phyloP scores from a whole-genome alignment of 306 rosid species.

The Corylus avellana region DNA sequence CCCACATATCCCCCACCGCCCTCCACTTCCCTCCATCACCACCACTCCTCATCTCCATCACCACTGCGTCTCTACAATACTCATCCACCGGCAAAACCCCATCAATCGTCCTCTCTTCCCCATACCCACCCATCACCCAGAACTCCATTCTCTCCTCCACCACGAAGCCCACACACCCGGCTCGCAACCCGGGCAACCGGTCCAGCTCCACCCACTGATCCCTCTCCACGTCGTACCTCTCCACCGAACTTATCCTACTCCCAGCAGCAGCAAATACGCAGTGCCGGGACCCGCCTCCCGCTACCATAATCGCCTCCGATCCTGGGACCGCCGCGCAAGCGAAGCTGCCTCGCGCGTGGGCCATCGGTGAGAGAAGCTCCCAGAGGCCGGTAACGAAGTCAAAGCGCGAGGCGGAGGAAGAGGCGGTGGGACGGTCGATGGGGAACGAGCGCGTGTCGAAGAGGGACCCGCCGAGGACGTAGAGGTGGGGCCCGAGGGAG shows the following conservation, averaged over 20 bases:
- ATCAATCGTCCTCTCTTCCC: slow-evolving; percentile 70
- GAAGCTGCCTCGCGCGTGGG: slow-evolving; percentile 80
- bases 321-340: slow-evolving; percentile 53
- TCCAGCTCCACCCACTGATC: slow-evolving; percentile 75
- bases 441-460: slow-evolving; percentile 92
- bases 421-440: slow-evolving; percentile 68
- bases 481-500: slow-evolving; percentile 56
- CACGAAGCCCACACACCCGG: slow-evolving; percentile 84
- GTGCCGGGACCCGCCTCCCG: slow-evolving; percentile 89
- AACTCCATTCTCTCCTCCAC: slow-evolving; percentile 57
- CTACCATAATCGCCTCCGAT: slow-evolving; percentile 54
- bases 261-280: slow-evolving; percentile 70
- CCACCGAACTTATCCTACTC: slow-evolving; percentile 63
- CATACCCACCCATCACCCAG: slow-evolving; percentile 93
- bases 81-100: slow-evolving; percentile 87
- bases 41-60: slow-evolving; percentile 53
- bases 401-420: slow-evolving; percentile 56
- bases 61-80: slow-evolving; percentile 62
- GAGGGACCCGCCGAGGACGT: slow-evolving; percentile 77
- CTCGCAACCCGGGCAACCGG: slow-evolving; percentile 64
- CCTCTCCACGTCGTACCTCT: slow-evolving; percentile 58
- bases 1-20: slow-evolving; percentile 77
- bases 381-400: slow-evolving; percentile 47
- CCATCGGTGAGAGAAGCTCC: slow-evolving; percentile 67
- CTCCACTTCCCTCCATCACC: slow-evolving; percentile 55